Evolutionary conservation across 2,329 filamentous ascomycete species (phyloP), one percentile per base, ranked within the genome.

Genomic region (Echinosphaeria canescens): DNA sequence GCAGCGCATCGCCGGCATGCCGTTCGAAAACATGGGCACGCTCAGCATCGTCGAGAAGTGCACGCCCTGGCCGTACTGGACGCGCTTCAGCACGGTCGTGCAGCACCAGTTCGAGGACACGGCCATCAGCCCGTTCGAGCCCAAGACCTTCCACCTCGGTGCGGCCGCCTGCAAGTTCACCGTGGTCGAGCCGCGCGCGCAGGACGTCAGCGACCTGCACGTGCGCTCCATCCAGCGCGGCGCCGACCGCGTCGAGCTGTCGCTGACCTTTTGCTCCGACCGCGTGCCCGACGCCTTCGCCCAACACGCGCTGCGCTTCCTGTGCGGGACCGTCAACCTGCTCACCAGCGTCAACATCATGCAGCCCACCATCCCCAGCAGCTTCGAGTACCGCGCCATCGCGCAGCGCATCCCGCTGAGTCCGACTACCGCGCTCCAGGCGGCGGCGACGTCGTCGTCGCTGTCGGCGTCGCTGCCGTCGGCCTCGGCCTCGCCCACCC

Each of bases 41-140:
- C 43, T 53, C 3, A 51, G 59, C n/a, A 53, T 69, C 5, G 47
- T 65, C 3, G 49, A 56, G 19, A 50, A 54, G 24, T 68, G 61
- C 36, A 66, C 62, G 3, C 38, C 51, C 5, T 67, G 62, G 59
- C 50, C 58, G 0, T 48, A 53, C 15, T 64, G 59, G 49, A 58
- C 55, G 3, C 53, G 51, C 2, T 61, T 66, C 40, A 60, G 59
- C 42, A 60, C 57, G 3, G 42, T 65, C 3, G 53, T 69, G 3
- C 54, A 64, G 26, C 61, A 68, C 31, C 50, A 56, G 22, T 44
- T 48, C 32, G 44, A 50, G 10, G 48, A 51, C 24, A 49, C 50
- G 4, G 44, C 48, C 5, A 47, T 45, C 23, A 33, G 30, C 19
- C 37, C 42, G 3, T 32, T 46, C 4, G 51, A 49, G 6, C 38